These are phyloP conservation scores for Colletotrichum tofieldiae DNA, from an alignment of 2,329 filamentous ascomycete species.

Conservation along the genomic window DNA sequence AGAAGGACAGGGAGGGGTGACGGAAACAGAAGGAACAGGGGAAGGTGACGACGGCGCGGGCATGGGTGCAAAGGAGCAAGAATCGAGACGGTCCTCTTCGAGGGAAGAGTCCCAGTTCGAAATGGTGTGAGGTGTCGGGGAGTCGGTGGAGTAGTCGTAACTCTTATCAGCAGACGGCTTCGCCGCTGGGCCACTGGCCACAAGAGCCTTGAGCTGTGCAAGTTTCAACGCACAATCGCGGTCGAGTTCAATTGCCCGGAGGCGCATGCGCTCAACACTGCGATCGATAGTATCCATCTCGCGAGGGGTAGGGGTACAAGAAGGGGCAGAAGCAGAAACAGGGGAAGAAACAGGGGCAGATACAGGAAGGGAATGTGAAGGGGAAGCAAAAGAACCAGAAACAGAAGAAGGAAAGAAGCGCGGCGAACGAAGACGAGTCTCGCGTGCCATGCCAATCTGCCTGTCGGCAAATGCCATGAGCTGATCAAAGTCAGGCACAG, in stretches of 20 bases:
- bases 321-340: neutral
- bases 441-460: conserved; percentile 11
- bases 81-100: conserved; percentile 11
- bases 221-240: conserved; percentile 7
- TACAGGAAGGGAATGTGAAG: neutral
- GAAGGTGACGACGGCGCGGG: neutral
- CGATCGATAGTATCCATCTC: conserved; percentile 20
- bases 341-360: neutral
- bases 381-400: neutral
- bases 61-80: conserved; percentile 6
- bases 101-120: conserved; percentile 28
- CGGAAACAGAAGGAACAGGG: neutral
- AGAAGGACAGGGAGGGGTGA: neutral
- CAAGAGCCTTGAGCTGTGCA: conserved; percentile 16
- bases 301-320: conserved; percentile 4
- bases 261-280: conserved; percentile 17
- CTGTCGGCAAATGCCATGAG: conserved; percentile 17
- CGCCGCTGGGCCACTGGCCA: neutral
- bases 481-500: conserved; percentile 18
- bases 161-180: conserved; percentile 8
- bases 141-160: conserved; percentile 23
- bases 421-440: neutral
- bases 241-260: conserved; percentile 14
- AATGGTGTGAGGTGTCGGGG: conserved; percentile 23
- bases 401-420: neutral